Evolutionary conservation across 129 eudicot genomes (phyloP), one percentile per base, ranked within the genome.

Genomic region (Arctium lappa): DNA sequence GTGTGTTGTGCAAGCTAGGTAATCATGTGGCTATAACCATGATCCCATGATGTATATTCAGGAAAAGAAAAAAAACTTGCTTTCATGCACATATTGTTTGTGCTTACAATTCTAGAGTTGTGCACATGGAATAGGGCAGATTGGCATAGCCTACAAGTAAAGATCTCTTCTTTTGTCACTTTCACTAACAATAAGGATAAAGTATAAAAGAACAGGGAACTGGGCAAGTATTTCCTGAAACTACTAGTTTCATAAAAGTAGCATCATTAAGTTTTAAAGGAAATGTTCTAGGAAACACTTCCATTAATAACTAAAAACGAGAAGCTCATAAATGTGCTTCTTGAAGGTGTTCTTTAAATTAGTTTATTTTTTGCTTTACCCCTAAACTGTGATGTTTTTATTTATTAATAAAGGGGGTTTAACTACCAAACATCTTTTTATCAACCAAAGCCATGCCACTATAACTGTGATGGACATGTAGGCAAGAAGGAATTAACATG

Each of bases 31-130:
- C 13, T 66, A 29, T 66, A 18, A 66, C 71, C 71, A 66, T 66
- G 34, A 66, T 66, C 33, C 8, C 68, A 60, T 60, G 68, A 60
- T 60, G 68, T 16, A 60, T 60, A 60, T n/a, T 60, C 29, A 66
- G 33, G 33, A 66, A 66, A 18, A 66, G 71, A 29, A 22, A 66
- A 63, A 29, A 66, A 66, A 66, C 71, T 27, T 66, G 71, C 71
- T 66, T 66, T 66, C 71, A 27, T 66, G 71, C 71, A 66, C 70
- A 66, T 66, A 22, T 66, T 66, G 71, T 66, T 66, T 66, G 71
- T 66, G 34, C 33, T 8, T 66, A 66, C 71, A 66, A 13, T 66
- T 66, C 3, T 66, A 66, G 71, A 27, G 13, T 3, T 22, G 32
- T 66, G 71, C 71, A 27, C 71, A 66, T 66, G 71, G 12, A 29